phyloP scores from a whole-genome alignment of 1,284 basidiomycete genomes.

The Pyrrhoderma lamaoense region DNA sequence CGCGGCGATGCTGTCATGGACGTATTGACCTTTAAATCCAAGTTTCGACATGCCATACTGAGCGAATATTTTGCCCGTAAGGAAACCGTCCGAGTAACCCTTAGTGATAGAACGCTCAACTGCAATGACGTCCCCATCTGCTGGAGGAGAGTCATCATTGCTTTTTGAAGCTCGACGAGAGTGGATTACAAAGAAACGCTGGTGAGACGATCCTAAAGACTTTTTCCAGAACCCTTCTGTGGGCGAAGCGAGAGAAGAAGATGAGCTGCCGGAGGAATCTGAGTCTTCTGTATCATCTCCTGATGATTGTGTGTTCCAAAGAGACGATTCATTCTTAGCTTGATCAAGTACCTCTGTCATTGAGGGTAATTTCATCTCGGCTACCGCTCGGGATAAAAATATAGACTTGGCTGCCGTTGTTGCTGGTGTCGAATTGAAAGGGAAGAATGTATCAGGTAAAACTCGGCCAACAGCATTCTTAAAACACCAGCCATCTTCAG shows the following conservation, averaged over 20 bases:
- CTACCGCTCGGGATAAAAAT: slow-evolving; percentile 9
- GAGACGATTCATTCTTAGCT: slow-evolving; percentile 1
- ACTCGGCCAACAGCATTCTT: slow-evolving; percentile 46
- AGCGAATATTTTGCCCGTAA: slow-evolving; percentile 56
- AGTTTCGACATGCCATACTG: slow-evolving; percentile 47
- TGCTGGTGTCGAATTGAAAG: slow-evolving; percentile 32
- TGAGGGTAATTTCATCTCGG: slow-evolving; percentile 17
- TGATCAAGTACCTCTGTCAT: slow-evolving; percentile 16
- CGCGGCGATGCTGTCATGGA: slow-evolving; percentile 39
- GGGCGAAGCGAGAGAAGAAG: background rate
- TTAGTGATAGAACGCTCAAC: slow-evolving; percentile 27
- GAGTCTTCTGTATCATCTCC: background rate
- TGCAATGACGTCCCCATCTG: slow-evolving; percentile 15
- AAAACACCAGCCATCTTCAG: slow-evolving; percentile 65
- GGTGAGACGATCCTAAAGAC: background rate
- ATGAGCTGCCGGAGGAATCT: background rate
- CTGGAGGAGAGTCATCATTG: background rate
- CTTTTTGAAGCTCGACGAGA: slow-evolving; percentile 3
- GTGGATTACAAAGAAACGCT: slow-evolving; percentile 15
- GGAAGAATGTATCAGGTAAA: slow-evolving; percentile 52
- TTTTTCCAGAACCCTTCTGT: slow-evolving; percentile 1
- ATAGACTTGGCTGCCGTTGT: slow-evolving; percentile 20
- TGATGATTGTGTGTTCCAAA: slow-evolving; percentile 7
- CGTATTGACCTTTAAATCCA: slow-evolving; percentile 60
- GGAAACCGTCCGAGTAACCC: slow-evolving; percentile 60